phyloP scores from a whole-genome alignment of 1,284 basidiomycete species.

The Cutaneotrichosporon mucoides region DNA sequence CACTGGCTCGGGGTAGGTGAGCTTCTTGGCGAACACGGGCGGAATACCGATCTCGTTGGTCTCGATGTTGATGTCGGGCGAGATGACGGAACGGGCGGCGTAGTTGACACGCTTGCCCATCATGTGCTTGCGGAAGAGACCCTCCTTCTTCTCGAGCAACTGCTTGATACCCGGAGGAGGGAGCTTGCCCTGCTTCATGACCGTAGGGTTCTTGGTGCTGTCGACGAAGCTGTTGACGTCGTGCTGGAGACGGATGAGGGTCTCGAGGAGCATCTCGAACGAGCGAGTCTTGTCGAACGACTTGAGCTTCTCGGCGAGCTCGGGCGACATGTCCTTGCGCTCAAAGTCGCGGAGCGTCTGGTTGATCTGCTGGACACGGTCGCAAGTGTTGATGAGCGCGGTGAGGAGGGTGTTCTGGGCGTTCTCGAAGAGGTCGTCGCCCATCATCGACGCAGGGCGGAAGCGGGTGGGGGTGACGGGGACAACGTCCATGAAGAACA shows the following conservation, averaged over 20 bases:
- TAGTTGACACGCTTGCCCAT: slow-evolving; percentile 99
- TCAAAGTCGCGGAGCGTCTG: slow-evolving; percentile 32
- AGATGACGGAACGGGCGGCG: slow-evolving; percentile 97
- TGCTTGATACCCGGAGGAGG: slow-evolving; percentile 96
- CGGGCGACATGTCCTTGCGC: slow-evolving; percentile 13
- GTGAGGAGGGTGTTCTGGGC: slow-evolving; percentile 93
- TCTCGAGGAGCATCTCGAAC: slow-evolving; percentile 70
- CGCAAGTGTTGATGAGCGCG: slow-evolving; percentile 75
- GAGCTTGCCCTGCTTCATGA: slow-evolving; percentile 80
- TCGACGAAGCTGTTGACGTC: slow-evolving; percentile 98
- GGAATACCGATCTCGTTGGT: slow-evolving; percentile 98
- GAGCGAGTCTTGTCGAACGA: slow-evolving; percentile 51
- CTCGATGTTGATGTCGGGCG: slow-evolving; percentile 98
- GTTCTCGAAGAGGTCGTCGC: slow-evolving; percentile 91
- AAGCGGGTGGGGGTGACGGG: slow-evolving; percentile 93
- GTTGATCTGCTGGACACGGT: slow-evolving; percentile 75
- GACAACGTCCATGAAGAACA: slow-evolving; percentile 95
- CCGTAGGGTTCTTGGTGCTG: slow-evolving; percentile 88
- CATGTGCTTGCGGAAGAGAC: slow-evolving; percentile 98
- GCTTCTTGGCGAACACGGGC: slow-evolving; percentile 92
- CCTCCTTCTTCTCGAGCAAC: slow-evolving; percentile 97
- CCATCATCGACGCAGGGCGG: slow-evolving; percentile 88
- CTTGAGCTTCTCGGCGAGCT: slow-evolving; percentile 14
- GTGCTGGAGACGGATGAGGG: slow-evolving; percentile 83
- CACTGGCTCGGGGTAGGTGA: slow-evolving; percentile 97